phyloP scores from a whole-genome alignment of 495 filamentous ascomycete species.

The Choiromyces venosus region DNA sequence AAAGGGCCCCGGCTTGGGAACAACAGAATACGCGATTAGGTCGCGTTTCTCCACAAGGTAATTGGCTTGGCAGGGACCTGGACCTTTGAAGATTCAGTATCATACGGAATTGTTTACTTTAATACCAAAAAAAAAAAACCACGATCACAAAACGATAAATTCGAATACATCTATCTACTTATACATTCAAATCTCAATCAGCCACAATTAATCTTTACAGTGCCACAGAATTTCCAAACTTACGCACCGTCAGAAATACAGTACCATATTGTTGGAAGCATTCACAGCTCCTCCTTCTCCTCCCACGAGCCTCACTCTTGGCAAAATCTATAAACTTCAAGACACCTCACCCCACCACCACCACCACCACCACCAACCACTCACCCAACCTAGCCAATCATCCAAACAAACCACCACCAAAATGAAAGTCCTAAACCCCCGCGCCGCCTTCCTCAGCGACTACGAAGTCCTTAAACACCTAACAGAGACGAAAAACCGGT shows the following conservation, averaged over 20 bases:
- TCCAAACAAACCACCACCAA: conserved; percentile 13
- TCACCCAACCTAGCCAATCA: background rate
- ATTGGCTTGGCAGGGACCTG: background rate
- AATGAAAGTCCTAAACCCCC: conserved; percentile 57
- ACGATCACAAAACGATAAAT: background rate
- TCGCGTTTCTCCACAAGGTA: background rate
- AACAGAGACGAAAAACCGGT: conserved; percentile 43
- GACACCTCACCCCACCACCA: too few relatives aligned
- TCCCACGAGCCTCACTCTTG: too few relatives aligned
- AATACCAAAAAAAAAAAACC: too few relatives aligned
- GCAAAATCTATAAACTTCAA: too few relatives aligned
- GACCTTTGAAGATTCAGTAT: background rate
- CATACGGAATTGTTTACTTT: too few relatives aligned
- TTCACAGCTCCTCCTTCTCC: too few relatives aligned
- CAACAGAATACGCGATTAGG: background rate
- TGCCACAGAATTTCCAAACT: background rate
- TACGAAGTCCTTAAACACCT: conserved; percentile 60
- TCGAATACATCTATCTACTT: too few relatives aligned
- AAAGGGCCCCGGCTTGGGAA: background rate
- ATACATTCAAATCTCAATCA: background rate
- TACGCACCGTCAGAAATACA: background rate
- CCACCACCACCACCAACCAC: background rate
- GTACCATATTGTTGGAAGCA: too few relatives aligned
- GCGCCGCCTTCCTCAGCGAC: conserved; percentile 59
- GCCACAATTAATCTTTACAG: background rate